These are phyloP conservation scores for Quercus bicolor DNA, from an alignment of 306 rosid species.

Conservation along the genomic window DNA sequence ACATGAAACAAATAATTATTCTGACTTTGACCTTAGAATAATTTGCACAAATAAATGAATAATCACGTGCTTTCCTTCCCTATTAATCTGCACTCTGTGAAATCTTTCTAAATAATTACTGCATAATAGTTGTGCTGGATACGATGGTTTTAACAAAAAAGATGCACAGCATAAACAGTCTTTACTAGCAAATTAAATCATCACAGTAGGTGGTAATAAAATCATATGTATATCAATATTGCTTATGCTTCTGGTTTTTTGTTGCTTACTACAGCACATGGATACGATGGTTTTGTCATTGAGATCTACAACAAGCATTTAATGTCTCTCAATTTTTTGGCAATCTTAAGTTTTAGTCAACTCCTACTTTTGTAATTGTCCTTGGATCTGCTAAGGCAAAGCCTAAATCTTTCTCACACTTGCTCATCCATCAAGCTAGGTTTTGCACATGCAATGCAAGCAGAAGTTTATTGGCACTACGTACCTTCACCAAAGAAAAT, in stretches of 20 bases:
- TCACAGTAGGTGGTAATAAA: too few species aligned
- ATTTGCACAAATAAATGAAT: neutral
- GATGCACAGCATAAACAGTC: too few species aligned
- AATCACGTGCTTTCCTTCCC: slow-evolving; percentile 8
- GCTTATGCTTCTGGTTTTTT: too few species aligned
- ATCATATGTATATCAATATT: too few species aligned
- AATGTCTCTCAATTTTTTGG: neutral
- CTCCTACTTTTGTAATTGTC: neutral
- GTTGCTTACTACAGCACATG: too few species aligned
- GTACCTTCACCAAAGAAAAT: neutral
- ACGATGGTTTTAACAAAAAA: slow-evolving; percentile 11
- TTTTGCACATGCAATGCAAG: slow-evolving; percentile 17
- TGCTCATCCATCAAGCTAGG: slow-evolving; percentile 13
- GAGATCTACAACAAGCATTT: slow-evolving; percentile 17
- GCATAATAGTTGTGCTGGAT: neutral
- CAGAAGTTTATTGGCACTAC: neutral
- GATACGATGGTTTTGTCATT: slow-evolving; percentile 15
- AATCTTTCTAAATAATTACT: neutral
- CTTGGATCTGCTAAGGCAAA: neutral
- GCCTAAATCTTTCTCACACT: neutral
- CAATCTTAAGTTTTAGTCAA: slow-evolving; percentile 3
- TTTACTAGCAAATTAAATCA: too few species aligned
- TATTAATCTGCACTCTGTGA: neutral
- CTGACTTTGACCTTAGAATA: neutral
- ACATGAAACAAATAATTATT: too few species aligned